Conservation (phyloP, 73 alveolate genomes). For the Paramecium primaurelia region DNA sequence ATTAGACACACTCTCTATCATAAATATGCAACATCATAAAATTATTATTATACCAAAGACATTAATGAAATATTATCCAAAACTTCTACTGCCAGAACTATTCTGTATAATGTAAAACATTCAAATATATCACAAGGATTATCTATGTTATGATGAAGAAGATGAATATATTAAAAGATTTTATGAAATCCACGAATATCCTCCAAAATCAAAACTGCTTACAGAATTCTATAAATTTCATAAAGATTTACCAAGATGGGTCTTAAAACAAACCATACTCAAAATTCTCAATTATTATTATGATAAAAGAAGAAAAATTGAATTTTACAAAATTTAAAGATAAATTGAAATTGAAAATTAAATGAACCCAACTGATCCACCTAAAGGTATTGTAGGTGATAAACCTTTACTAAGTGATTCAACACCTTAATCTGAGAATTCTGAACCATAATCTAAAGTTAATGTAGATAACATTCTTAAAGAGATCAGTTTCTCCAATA, state of each 20-base stretch:
- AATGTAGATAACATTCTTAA: constrained; percentile 42
- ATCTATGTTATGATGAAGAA: constrained; percentile 41
- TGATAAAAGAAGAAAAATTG: constrained; percentile 56
- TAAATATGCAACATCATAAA: constrained; percentile 59
- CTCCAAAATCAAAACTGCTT: constrained; percentile 20
- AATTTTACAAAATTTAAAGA: constrained; percentile 49
- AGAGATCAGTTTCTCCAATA: constrained; percentile 30
- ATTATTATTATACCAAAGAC: constrained; percentile 58
- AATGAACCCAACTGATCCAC: constrained; percentile 54
- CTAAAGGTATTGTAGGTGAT: constrained; percentile 61
- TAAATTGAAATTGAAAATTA: constrained; percentile 52
- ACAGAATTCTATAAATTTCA: constrained; percentile 62
- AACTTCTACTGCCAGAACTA: background rate
- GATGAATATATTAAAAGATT: constrained; percentile 56
- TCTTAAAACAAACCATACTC: background rate
- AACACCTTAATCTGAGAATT: constrained; percentile 17
- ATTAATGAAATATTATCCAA: constrained; percentile 51
- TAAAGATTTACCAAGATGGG: constrained; percentile 59
- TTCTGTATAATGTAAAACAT: background rate
- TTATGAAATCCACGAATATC: constrained; percentile 46
- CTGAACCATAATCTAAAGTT: constrained; percentile 1
- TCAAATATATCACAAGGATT: background rate
- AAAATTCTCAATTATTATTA: constrained; percentile 48
- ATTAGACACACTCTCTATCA: constrained; percentile 41
- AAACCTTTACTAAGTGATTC: constrained; percentile 9